Base-by-base conservation (phyloP, 2,329 filamentous ascomycete genomes). In the Alternaria novae-zelandiae region DNA sequence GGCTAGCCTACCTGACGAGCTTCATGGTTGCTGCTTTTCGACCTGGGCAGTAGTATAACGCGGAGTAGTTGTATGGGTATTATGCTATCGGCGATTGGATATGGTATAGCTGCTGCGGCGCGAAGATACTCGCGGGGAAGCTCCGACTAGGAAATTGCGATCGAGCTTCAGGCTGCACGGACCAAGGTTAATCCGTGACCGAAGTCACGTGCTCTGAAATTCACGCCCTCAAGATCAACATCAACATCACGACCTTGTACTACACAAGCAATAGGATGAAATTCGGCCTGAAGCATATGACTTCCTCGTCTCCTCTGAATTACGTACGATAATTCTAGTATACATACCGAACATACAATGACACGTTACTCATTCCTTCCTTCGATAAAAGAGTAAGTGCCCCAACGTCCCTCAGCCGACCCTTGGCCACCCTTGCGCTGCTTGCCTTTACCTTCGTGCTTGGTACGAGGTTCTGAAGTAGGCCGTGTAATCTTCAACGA, bases 1-100 rank as follows among this genome's bases (percentile, higher is more conserved):
- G 49, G 26, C 45, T 32, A 53, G 55, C 68, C 49, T 54, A 79
- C 77, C 77, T 74, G 64, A 79, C 77, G 60, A 79, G 77, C 76
- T 79, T 79, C 77, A 79, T 79, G 59, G 30, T 70, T 62, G 63
- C 65, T 36, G 32, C 13, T 63, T 59, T 41, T 21, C 17, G 15
- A n/a, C 41, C 12, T 49, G 17, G 23, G 36, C 45, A 54, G 43
- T 61, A 17, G 13, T 36, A 15, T 15, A 53, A 20, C 23, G 12
- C n/a, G 21, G 32, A 51, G 17, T n/a, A 21, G 21, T 23, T 36
- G 30, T 15, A 20, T 25, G 28, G 30, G 28, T 53, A 53, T 53
- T 12, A 23, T 41, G 30, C 49, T 30, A 53, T 53, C 36, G 28
- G 49, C 30, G 23, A 41, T 41, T 41, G 13, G 32, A 53, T 30